These are phyloP conservation scores for Cadophora luteo-olivacea DNA, from an alignment of 2,329 filamentous ascomycete species.

Conservation along the genomic window DNA sequence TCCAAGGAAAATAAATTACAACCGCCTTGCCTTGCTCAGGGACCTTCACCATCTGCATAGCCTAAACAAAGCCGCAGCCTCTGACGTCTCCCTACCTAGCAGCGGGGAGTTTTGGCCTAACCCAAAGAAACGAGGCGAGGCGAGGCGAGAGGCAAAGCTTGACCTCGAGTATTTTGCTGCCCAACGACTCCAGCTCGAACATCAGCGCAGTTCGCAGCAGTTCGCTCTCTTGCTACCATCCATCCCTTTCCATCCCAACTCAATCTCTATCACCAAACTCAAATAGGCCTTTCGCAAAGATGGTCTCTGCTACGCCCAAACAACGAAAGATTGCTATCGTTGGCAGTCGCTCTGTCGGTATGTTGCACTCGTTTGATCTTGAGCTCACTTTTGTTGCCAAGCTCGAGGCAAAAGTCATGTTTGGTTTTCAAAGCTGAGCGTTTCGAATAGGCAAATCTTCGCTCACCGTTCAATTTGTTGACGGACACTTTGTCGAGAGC, in stretches of 20 bases:
- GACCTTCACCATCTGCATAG: neutral
- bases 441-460: slow-evolving; percentile 84
- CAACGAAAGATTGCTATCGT: slow-evolving; percentile 96
- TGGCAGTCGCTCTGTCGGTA: slow-evolving; percentile 90
- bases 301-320: slow-evolving; percentile 58
- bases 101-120: slow-evolving; percentile 2
- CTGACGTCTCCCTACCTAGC: slow-evolving; percentile 10
- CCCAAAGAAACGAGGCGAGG: slow-evolving; percentile 1
- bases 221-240: slow-evolving; percentile 6
- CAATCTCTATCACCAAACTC: neutral
- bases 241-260: neutral
- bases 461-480: slow-evolving; percentile 94
- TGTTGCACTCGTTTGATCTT: slow-evolving; percentile 43
- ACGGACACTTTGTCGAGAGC: slow-evolving; percentile 97
- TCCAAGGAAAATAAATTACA: neutral
- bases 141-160: neutral
- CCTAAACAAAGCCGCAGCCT: slow-evolving; percentile 4
- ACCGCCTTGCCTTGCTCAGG: neutral
- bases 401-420: neutral
- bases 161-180: slow-evolving; percentile 14
- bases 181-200: neutral
- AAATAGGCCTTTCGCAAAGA: neutral
- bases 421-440: slow-evolving; percentile 12
- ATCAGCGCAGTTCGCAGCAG: slow-evolving; percentile 7
- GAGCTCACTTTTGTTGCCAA: slow-evolving; percentile 20